A percentile compares a stretch with the other conserved stretches of the same genome.
Conservation (phyloP, 179 eudicot genomes). For the Beta lomatogona region DNA sequence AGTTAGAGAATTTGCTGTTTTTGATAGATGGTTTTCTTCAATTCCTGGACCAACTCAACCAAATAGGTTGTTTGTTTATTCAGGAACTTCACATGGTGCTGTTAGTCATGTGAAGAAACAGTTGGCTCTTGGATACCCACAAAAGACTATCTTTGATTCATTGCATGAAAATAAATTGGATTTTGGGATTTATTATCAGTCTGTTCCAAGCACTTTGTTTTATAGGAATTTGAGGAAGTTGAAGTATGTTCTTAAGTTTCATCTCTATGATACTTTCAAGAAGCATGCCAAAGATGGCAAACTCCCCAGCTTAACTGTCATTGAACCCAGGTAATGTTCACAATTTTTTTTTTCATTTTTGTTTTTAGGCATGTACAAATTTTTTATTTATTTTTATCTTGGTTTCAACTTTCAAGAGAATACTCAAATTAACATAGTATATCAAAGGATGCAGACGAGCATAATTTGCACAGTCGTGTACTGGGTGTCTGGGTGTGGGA, state of each 20-base stretch:
- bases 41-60: constrained; percentile 97
- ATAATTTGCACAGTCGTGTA: not conserved
- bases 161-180: constrained; percentile 58
- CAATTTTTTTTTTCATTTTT: not conserved
- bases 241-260: constrained; percentile 84
- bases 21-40: constrained; percentile 86
- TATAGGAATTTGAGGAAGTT: constrained; percentile 84
- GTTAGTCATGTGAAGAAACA: constrained; percentile 81
- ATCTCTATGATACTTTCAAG: constrained; percentile 62
- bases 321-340: constrained; percentile 65
- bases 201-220: constrained; percentile 75
- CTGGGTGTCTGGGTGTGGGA: not conserved
- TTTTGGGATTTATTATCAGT: constrained; percentile 78
- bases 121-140: constrained; percentile 81
- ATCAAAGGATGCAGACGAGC: too few relatives aligned
- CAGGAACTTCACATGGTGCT: constrained; percentile 93
- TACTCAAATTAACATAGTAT: too few relatives aligned
- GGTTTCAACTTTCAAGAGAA: too few relatives aligned
- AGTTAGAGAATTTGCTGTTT: constrained; percentile 77
- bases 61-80: constrained; percentile 80
- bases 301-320: constrained; percentile 63
- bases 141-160: constrained; percentile 84
- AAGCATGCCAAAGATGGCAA: constrained; percentile 68
- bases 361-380: too few relatives aligned
- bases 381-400: too few relatives aligned